Base-by-base conservation (phyloP, 2,329 filamentous ascomycete species). In the Teratosphaeria epicoccoides region DNA sequence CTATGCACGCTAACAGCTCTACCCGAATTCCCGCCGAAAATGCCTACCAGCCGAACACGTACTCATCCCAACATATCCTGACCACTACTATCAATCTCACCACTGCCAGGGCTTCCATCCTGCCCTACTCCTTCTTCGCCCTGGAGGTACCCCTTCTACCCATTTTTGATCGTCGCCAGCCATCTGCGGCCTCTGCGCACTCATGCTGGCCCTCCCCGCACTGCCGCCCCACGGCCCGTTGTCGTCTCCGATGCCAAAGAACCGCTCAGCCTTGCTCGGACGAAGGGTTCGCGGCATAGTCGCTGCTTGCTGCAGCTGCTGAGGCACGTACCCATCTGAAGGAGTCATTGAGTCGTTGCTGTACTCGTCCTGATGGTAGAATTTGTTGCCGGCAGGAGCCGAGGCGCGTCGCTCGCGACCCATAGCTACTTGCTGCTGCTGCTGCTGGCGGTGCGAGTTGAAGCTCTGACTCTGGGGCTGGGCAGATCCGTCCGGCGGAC, bases 251-350 rank as follows among this genome's bases (percentile, higher is more conserved):
- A 62, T 49, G 10, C 66, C 62, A 51, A 66, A 59, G 48, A 66
- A 65, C 20, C 61, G 52, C 28, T 65, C 64, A 2, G 62, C 64
- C 49, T 66, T 67, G 44, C 63, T 65, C 4, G 57, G 55, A 22
- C 59, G 55, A 22, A 63, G 55, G 7, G 47, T 54, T 23, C 56
- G 23, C 33, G 33, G 57, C 33, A 50, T 45, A 22, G 26, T 51
- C 37, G 49, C n/a, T 29, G 46, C 20, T 49, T 51, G n/a, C 46
- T 14, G 10, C 43, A 12, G 48, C 33, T 28, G 25, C 22, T 14
- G 24, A 17, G 33, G 33, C 3, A 40, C n/a, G 33, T 40, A 17
- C n/a, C 20, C n/a, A 5, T 40, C 33, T 4, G 33, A 40, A 7
- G 44, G 44, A 6, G 20, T 24, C 4, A 46, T 17, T 14, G 23